These are phyloP conservation scores for Microbotryum lychnidis-dioicae DNA, from an alignment of 1,284 basidiomycete genomes.

Conservation along the genomic window DNA sequence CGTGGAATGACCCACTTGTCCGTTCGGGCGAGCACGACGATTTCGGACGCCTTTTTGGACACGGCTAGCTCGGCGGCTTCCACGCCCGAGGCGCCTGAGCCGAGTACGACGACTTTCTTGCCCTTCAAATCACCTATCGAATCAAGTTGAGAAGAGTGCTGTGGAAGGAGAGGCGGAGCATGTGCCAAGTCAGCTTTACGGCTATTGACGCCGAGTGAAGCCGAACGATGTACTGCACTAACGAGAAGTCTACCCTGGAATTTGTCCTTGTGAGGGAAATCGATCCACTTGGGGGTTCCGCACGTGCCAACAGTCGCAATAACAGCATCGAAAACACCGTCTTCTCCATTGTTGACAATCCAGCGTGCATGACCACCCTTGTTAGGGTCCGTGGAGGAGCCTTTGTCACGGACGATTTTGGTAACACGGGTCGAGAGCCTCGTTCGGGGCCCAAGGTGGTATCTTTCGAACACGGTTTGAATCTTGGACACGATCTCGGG, in stretches of 20 bases:
- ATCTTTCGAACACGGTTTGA: constrained; percentile 50
- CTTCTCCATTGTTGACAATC: constrained; percentile 45
- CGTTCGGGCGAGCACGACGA: constrained; percentile 47
- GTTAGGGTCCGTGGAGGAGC: constrained; percentile 37
- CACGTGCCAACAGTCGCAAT: constrained; percentile 50
- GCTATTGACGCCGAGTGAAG: too few relatives aligned
- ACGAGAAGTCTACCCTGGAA: constrained; percentile 46
- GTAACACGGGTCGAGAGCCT: constrained; percentile 41
- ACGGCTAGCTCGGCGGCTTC: constrained; percentile 55
- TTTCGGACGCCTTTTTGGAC: constrained; percentile 45
- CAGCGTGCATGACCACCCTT: constrained; percentile 46
- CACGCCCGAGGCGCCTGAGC: constrained; percentile 54
- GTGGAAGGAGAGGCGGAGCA: too few relatives aligned
- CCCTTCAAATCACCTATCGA: constrained; percentile 41
- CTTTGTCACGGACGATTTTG: constrained; percentile 31
- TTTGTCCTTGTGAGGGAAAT: constrained; percentile 47
- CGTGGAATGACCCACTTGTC: constrained; percentile 48
- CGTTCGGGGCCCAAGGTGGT: constrained; percentile 49
- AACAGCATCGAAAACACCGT: constrained; percentile 45
- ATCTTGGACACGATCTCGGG: constrained; percentile 56
- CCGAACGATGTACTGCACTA: too few relatives aligned
- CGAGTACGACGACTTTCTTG: constrained; percentile 51
- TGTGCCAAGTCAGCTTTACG: too few relatives aligned
- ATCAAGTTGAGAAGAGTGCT: constrained; percentile 52
- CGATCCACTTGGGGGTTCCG: constrained; percentile 49